A percentile compares a stretch with the other conserved stretches of the same genome.
phyloP scores from a whole-genome alignment of 345 rosid species.

The Erysimum cheiranthoides region DNA sequence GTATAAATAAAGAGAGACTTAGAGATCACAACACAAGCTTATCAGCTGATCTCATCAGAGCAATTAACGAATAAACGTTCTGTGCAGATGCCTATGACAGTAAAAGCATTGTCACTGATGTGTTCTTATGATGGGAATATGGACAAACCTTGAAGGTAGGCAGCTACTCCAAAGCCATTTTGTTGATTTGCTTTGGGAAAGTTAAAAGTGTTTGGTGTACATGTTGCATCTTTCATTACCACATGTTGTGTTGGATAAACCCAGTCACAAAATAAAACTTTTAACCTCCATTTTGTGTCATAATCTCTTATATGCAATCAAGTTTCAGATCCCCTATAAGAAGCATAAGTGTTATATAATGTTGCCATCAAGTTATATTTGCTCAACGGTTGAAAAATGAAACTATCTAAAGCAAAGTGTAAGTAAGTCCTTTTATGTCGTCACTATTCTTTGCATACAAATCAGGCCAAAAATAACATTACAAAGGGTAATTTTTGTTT shows the following conservation, averaged over 20 bases:
- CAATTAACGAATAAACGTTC: slow-evolving; percentile 7
- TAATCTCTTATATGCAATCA: not conserved
- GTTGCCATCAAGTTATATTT: slow-evolving; percentile 6
- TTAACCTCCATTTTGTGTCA: slow-evolving; percentile 6
- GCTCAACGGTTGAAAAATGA: slow-evolving; percentile 6
- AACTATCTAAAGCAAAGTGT: not conserved
- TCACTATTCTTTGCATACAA: not conserved
- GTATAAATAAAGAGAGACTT: slow-evolving; percentile 8
- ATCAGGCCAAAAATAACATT: not conserved
- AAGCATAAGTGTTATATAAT: not conserved
- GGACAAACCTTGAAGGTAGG: slow-evolving; percentile 9
- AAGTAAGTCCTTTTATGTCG: not conserved
- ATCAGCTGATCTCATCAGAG: slow-evolving; percentile 35
- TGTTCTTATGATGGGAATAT: slow-evolving; percentile 9
- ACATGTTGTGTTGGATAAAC: slow-evolving; percentile 9
- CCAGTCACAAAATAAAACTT: slow-evolving; percentile 4
- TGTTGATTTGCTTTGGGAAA: slow-evolving; percentile 4
- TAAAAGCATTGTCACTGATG: slow-evolving; percentile 6
- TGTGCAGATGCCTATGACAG: slow-evolving; percentile 1
- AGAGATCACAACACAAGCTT: slow-evolving; percentile 32
- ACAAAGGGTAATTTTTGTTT: not conserved
- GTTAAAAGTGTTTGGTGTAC: not conserved
- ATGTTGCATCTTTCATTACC: slow-evolving; percentile 20
- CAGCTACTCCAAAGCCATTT: slow-evolving; percentile 6
- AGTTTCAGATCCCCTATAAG: not conserved